A percentile compares a stretch with the other conserved stretches of the same genome.
phyloP scores from a whole-genome alignment of 108 stramenopile species.

The Chaetoceros tenuissimus region DNA sequence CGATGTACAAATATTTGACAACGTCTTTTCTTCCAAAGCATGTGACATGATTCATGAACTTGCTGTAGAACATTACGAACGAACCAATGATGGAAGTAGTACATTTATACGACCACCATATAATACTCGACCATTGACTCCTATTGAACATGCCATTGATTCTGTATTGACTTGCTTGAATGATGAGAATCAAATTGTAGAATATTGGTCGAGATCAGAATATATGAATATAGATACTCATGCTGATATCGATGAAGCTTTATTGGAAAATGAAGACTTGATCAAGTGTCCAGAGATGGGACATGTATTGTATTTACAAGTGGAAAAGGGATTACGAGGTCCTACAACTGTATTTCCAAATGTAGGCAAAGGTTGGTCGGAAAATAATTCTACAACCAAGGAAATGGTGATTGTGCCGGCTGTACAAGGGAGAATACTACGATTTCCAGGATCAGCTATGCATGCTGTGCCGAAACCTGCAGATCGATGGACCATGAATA shows the following conservation, averaged over 20 bases:
- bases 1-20: constrained; percentile 25
- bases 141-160: constrained; percentile 44
- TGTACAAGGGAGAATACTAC: constrained; percentile 34
- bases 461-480: constrained; percentile 56
- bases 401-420: constrained; percentile 41
- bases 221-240: constrained; percentile 61
- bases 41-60: constrained; percentile 24
- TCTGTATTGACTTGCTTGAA: constrained; percentile 21
- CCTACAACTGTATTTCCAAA: constrained; percentile 33
- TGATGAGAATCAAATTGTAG: constrained; percentile 33
- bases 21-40: constrained; percentile 17
- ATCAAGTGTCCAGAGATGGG: constrained; percentile 32
- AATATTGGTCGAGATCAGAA: constrained; percentile 52
- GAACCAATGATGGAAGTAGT: constrained; percentile 24
- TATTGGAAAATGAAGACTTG: constrained; percentile 31
- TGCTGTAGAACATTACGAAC: constrained; percentile 16
- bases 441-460: constrained; percentile 49
- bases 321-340: constrained; percentile 12
- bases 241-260: constrained; percentile 50
- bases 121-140: constrained; percentile 22
- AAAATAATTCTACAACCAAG: constrained; percentile 6
- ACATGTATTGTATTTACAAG: constrained; percentile 45
- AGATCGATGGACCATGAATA: constrained; percentile 34
- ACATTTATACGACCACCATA: constrained; percentile 18
- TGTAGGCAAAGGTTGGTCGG: constrained; percentile 6